Percentiles rank a stretch among this genome's conserved stretches.
phyloP scores from a whole-genome alignment of 139 green algal species.

The Diplosphaera chodatii region DNA sequence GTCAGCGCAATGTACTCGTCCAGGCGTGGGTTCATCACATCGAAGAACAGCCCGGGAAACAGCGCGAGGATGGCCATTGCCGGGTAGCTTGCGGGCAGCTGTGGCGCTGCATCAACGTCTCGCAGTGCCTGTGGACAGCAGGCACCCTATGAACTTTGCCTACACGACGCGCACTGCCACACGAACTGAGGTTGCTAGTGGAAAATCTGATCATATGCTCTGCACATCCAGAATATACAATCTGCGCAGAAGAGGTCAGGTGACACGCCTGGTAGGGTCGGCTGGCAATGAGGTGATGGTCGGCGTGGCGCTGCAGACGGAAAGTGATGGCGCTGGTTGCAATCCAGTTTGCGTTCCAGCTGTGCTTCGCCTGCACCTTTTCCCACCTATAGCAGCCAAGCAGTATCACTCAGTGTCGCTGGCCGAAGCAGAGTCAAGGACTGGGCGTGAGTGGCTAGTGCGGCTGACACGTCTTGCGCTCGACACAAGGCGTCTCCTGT shows the following conservation, averaged over 20 bases:
- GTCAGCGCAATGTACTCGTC: not conserved
- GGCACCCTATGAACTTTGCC: not conserved
- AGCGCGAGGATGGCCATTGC: conserved; percentile 30
- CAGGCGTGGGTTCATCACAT: conserved; percentile 46
- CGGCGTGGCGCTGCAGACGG: conserved; percentile 48
- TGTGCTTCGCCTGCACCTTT: conserved; percentile 33
- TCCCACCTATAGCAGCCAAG: conserved; percentile 46
- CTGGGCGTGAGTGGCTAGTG: too few relatives aligned
- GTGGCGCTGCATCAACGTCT: conserved; percentile 35
- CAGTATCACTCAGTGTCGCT: too few relatives aligned
- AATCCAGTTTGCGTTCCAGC: conserved; percentile 50
- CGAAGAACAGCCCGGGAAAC: conserved; percentile 35
- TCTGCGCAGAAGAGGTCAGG: too few relatives aligned
- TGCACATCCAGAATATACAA: too few relatives aligned
- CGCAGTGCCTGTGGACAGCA: conserved; percentile 28
- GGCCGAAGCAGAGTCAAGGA: too few relatives aligned
- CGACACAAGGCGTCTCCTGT: too few relatives aligned
- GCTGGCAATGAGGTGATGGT: conserved; percentile 48
- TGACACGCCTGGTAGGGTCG: conserved; percentile 35
- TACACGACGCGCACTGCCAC: too few relatives aligned
- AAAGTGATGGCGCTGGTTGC: conserved; percentile 34
- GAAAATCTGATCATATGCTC: too few relatives aligned
- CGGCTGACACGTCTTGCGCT: too few relatives aligned
- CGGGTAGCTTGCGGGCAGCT: conserved; percentile 45
- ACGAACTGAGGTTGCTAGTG: too few relatives aligned